phyloP scores from a whole-genome alignment of 2,329 filamentous ascomycete genomes.

The Stagonosporopsis tanaceti region DNA sequence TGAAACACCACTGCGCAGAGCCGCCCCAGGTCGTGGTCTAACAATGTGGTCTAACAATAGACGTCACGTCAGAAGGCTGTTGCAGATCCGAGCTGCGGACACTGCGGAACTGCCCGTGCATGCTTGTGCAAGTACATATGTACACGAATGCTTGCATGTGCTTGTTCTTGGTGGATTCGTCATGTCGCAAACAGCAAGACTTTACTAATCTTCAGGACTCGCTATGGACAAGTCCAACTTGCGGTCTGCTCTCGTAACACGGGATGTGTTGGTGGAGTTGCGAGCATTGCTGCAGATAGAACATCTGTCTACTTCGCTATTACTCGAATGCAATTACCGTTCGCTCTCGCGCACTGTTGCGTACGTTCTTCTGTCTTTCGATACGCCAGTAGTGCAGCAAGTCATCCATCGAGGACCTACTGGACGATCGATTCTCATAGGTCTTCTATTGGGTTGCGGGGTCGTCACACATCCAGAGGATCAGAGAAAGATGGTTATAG shows the following conservation, averaged over 20 bases:
- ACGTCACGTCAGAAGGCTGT: conserved; percentile 8
- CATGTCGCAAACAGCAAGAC: not conserved
- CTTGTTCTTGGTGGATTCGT: not conserved
- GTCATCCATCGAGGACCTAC: too few species aligned
- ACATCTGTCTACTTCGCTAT: too few species aligned
- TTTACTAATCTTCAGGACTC: not conserved
- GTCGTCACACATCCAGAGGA: conserved; percentile 4
- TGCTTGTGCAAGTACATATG: not conserved
- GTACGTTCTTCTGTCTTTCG: too few species aligned
- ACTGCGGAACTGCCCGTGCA: conserved; percentile 13
- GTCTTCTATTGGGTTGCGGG: too few species aligned
- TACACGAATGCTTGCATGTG: not conserved
- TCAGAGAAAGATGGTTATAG: not conserved
- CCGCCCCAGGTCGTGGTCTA: conserved; percentile 22
- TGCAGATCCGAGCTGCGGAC: conserved; percentile 7
- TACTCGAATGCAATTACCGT: too few species aligned
- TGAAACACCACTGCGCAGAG: conserved; percentile 35
- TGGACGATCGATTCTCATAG: too few species aligned
- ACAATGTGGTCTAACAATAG: conserved; percentile 24
- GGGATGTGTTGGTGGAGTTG: not conserved
- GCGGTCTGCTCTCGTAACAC: not conserved
- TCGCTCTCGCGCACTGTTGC: too few species aligned
- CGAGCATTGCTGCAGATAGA: not conserved
- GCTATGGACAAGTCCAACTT: not conserved
- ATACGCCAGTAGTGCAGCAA: too few species aligned